Evolutionary conservation across 495 filamentous ascomycete genomes (phyloP).

Genomic region (Hypoxylon rickii): DNA sequence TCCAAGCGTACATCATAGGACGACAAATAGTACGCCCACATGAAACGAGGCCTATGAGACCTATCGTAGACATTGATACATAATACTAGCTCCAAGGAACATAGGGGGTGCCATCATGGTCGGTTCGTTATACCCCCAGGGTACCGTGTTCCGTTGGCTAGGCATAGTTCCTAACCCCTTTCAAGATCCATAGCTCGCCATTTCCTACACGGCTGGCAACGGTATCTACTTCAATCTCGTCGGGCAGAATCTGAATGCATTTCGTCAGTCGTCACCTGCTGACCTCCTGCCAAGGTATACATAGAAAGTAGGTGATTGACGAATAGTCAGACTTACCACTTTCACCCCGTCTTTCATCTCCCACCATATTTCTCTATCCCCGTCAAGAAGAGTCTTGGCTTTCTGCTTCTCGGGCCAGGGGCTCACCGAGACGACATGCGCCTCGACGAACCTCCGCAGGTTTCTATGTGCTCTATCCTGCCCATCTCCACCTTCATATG

Average conservation of each 20-base stretch:
- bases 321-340: slow-evolving; percentile 49
- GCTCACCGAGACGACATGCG: slow-evolving; percentile 74
- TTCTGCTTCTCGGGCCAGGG: slow-evolving; percentile 83
- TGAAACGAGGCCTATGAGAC: no score
- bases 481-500: slow-evolving; percentile 80
- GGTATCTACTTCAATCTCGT: slow-evolving; percentile 71
- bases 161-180: slow-evolving; percentile 66
- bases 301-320: neutral
- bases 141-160: no score
- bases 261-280: slow-evolving; percentile 6
- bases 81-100: no score
- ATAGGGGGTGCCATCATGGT: no score
- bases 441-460: slow-evolving; percentile 81
- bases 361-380: slow-evolving; percentile 75
- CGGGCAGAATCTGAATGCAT: slow-evolving; percentile 72
- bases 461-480: slow-evolving; percentile 80
- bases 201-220: slow-evolving; percentile 77
- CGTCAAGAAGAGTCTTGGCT: slow-evolving; percentile 68
- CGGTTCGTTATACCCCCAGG: no score
- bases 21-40: no score
- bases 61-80: no score
- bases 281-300: no score
- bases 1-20: no score
- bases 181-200: slow-evolving; percentile 82
- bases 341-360: slow-evolving; percentile 74